Conservation (phyloP, 148 eudicot genomes). For the Gaultheria prostrata region DNA sequence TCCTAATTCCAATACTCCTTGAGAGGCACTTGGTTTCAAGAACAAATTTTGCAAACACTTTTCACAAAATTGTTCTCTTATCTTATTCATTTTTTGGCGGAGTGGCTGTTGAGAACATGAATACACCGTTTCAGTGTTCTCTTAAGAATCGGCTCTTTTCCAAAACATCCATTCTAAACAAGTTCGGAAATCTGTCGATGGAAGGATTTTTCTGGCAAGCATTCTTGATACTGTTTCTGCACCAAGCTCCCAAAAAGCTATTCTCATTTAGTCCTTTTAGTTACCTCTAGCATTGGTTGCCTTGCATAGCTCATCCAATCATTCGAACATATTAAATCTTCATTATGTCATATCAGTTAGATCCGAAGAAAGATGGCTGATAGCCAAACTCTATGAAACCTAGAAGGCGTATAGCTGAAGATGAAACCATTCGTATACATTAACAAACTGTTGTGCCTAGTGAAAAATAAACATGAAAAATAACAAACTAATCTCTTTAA, state of each 20-base stretch:
- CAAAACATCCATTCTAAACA: background rate
- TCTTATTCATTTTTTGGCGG: background rate
- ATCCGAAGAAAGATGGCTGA: background rate
- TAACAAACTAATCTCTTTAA: background rate
- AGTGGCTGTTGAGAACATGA: background rate
- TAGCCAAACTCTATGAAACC: conserved; percentile 1
- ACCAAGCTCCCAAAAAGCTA: background rate
- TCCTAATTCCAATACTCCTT: background rate
- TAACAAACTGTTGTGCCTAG: background rate
- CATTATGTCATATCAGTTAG: background rate
- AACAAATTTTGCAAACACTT: background rate
- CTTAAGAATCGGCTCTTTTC: background rate
- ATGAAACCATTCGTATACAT: background rate
- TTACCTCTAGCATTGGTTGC: background rate
- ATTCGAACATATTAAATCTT: background rate
- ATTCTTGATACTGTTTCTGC: background rate
- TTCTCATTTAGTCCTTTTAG: background rate
- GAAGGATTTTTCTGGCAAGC: background rate
- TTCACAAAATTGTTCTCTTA: background rate
- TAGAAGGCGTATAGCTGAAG: background rate
- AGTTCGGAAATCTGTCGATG: background rate
- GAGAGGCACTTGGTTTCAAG: background rate
- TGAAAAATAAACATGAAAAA: background rate
- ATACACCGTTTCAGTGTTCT: background rate
- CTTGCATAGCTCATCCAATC: background rate